phyloP scores from a whole-genome alignment of 192 early-diverging fungal species.

The Dissophora globulifera region DNA sequence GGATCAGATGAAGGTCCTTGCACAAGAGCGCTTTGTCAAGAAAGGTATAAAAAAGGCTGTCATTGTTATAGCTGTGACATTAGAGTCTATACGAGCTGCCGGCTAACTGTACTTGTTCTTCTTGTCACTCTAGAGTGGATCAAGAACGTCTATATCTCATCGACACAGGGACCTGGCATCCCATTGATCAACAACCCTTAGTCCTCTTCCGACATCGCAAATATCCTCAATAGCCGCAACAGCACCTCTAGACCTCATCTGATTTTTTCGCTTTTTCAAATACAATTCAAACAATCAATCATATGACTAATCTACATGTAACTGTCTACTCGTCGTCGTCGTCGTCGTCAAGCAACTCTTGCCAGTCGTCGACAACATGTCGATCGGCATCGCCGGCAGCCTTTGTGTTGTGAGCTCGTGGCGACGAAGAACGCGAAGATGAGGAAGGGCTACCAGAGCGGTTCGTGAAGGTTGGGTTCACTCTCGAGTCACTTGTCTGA shows the following conservation, averaged over 20 bases:
- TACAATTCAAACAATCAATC: too few species aligned
- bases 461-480: not conserved
- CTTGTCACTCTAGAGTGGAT: constrained; percentile 57
- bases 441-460: not conserved
- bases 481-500: not conserved
- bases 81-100: too few species aligned
- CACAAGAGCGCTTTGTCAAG: constrained; percentile 62
- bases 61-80: too few species aligned
- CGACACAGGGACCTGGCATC: constrained; percentile 76
- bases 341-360: constrained; percentile 43
- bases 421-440: not conserved
- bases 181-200: constrained; percentile 63
- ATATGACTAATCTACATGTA: too few species aligned
- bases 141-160: constrained; percentile 70
- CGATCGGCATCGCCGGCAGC: constrained; percentile 25
- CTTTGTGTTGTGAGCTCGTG: not conserved
- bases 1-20: constrained; percentile 67
- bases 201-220: not conserved
- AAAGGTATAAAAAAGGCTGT: constrained; percentile 32
- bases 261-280: too few species aligned
- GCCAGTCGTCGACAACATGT: constrained; percentile 47
- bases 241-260: too few species aligned
- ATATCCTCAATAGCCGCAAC: not conserved
- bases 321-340: not conserved
- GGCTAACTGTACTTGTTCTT: too few species aligned